These are phyloP conservation scores for Pseudogymnoascus sp. DNA, from an alignment of 2,329 filamentous ascomycete species.

Conservation along the genomic window DNA sequence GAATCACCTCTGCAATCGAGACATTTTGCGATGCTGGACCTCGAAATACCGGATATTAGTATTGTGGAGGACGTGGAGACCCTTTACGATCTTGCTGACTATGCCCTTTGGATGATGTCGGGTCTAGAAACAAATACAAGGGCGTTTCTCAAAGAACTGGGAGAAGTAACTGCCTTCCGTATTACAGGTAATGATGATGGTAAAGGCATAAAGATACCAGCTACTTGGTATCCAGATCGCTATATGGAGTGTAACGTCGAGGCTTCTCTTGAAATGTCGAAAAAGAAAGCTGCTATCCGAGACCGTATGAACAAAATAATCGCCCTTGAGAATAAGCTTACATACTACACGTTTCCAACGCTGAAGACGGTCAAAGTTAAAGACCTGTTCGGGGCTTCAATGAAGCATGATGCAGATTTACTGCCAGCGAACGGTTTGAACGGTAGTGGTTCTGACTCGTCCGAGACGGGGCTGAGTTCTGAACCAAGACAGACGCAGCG, in stretches of 20 bases:
- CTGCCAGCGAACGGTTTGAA: slow-evolving; percentile 17
- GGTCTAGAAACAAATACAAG: slow-evolving; percentile 19
- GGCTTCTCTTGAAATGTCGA: slow-evolving; percentile 37
- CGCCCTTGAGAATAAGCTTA: slow-evolving; percentile 24
- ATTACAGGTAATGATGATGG: slow-evolving; percentile 34
- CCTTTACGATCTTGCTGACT: slow-evolving; percentile 29
- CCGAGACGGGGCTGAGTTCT: slow-evolving; percentile 14
- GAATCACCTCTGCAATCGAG: slow-evolving; percentile 11
- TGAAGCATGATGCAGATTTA: slow-evolving; percentile 25
- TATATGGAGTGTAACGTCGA: slow-evolving; percentile 40
- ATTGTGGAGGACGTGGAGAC: slow-evolving; percentile 21
- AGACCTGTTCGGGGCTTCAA: slow-evolving; percentile 24
- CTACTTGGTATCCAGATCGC: slow-evolving; percentile 45
- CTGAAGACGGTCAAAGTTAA: slow-evolving; percentile 25
- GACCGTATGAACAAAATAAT: slow-evolving; percentile 25
- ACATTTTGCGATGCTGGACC: slow-evolving; percentile 27
- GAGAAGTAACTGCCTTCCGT: slow-evolving; percentile 43
- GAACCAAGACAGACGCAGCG: slow-evolving; percentile 4
- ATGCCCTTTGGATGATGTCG: slow-evolving; percentile 24
- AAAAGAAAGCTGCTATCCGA: slow-evolving; percentile 22
- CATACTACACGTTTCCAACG: slow-evolving; percentile 16
- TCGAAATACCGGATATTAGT: slow-evolving; percentile 22
- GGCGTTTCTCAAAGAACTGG: slow-evolving; percentile 29
- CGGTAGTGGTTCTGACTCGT: slow-evolving; percentile 6
- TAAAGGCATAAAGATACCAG: slow-evolving; percentile 42